Percentiles rank a stretch among this genome's conserved stretches.
Conservation (phyloP, 306 rosid species). For the Gastrolobium villosum region DNA sequence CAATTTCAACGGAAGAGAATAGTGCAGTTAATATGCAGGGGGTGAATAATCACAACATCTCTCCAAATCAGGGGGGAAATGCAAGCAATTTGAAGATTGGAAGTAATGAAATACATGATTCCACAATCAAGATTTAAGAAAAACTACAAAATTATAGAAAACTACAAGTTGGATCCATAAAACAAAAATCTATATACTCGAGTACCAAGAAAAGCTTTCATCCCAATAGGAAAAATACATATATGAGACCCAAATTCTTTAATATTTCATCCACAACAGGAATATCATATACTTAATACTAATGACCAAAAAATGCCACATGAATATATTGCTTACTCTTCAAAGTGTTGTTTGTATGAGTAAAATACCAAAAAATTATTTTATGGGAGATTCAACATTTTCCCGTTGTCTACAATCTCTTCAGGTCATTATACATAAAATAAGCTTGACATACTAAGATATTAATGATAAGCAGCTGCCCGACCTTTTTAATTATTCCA, state of each 20-base stretch:
- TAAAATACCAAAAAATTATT: conserved; percentile 18
- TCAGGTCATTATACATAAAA: conserved; percentile 18
- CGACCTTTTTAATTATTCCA: neutral
- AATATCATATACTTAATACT: conserved; percentile 17
- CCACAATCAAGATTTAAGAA: conserved; percentile 36
- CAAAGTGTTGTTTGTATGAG: neutral
- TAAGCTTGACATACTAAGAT: conserved; percentile 34
- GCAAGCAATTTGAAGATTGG: conserved; percentile 23
- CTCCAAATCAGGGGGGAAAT: neutral
- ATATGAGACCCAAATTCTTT: conserved; percentile 27
- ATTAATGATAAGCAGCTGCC: neutral
- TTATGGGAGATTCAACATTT: neutral
- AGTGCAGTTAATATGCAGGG: conserved; percentile 31
- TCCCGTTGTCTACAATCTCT: neutral
- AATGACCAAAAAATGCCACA: conserved; percentile 3
- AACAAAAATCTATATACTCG: neutral
- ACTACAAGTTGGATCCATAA: conserved; percentile 10
- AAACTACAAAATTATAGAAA: conserved; percentile 17
- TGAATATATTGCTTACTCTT: neutral
- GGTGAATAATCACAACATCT: conserved; percentile 5
- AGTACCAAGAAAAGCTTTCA: conserved; percentile 7
- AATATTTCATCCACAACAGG: conserved; percentile 31
- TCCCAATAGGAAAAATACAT: conserved; percentile 16
- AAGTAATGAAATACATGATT: conserved; percentile 29
- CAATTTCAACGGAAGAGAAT: conserved; percentile 30